A percentile compares a stretch with the other conserved stretches of the same genome.
Evolutionary conservation across 2,329 filamentous ascomycete genomes (phyloP).

Genomic region (Phaeosphaeriaceae sp.): DNA sequence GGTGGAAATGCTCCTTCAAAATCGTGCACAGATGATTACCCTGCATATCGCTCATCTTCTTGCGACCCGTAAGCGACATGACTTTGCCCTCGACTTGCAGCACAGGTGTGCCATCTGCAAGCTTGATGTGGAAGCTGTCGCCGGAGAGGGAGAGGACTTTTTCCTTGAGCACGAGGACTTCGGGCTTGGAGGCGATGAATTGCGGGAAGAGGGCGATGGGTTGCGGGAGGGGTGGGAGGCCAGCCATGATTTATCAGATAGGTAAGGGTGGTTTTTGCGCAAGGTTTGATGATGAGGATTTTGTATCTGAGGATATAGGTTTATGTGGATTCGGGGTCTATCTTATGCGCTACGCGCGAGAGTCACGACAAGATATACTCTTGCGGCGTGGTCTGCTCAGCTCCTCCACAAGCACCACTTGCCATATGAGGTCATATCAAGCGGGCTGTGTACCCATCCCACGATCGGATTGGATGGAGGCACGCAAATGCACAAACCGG

Average conservation of each 20-base stretch:
- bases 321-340: background rate
- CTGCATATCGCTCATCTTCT: conserved; percentile 61
- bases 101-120: conserved; percentile 60
- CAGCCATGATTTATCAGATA: conserved; percentile 9
- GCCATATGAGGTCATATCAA: background rate
- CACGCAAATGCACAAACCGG: background rate
- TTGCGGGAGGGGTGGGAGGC: conserved; percentile 19
- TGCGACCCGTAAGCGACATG: conserved; percentile 61
- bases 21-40: conserved; percentile 66
- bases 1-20: conserved; percentile 58
- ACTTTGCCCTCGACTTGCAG: conserved; percentile 64
- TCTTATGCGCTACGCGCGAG: too few relatives aligned
- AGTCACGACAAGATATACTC: too few relatives aligned
- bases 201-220: conserved; percentile 38
- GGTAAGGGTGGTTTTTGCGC: too few relatives aligned
- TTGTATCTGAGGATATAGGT: background rate
- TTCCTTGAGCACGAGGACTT: conserved; percentile 65
- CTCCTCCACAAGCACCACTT: too few relatives aligned
- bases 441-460: background rate
- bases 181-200: conserved; percentile 36
- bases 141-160: conserved; percentile 67
- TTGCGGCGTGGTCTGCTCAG: background rate
- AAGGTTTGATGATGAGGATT: too few relatives aligned
- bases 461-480: background rate
- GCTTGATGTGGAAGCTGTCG: conserved; percentile 69